Evolutionary conservation across 2,329 filamentous ascomycete species (phyloP).

Genomic region (Endothia cerciana): DNA sequence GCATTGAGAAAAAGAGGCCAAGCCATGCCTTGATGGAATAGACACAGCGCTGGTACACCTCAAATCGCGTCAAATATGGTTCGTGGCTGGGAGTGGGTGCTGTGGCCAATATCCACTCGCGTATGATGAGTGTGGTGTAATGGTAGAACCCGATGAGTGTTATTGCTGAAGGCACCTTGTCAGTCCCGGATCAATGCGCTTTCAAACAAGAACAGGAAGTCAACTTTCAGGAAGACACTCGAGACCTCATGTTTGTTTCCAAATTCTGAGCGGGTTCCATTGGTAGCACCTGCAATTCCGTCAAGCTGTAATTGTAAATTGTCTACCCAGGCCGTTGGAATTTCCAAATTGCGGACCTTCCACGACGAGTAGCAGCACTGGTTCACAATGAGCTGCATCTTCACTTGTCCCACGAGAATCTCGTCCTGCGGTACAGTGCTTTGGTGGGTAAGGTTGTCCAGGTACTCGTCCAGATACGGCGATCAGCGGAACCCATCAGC

Average conservation of each 20-base stretch:
- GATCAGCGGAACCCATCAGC: conserved; percentile 34
- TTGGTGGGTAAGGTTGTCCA: conserved; percentile 22
- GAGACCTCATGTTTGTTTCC: not conserved
- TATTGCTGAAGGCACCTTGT: not conserved
- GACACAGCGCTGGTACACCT: conserved; percentile 28
- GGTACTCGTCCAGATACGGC: conserved; percentile 32
- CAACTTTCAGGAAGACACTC: not conserved
- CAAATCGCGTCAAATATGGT: conserved; percentile 1
- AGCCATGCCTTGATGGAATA: conserved; percentile 25
- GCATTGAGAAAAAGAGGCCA: conserved; percentile 24
- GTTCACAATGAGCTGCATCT: conserved; percentile 34
- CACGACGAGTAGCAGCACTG: conserved; percentile 30
- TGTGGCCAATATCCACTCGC: not conserved
- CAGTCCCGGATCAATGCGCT: not conserved
- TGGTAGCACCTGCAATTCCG: not conserved
- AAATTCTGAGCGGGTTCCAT: not conserved
- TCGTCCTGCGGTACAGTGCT: conserved; percentile 31
- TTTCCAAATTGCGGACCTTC: not conserved
- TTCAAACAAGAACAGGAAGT: not conserved
- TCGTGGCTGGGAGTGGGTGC: not conserved
- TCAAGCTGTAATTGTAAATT: conserved; percentile 11
- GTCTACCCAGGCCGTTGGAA: conserved; percentile 14
- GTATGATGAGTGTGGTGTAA: not conserved
- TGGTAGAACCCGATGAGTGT: not conserved
- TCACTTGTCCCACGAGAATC: conserved; percentile 30